These are phyloP conservation scores for Nidula microcarpa DNA, from an alignment of 768 basidiomycete species.

Conservation along the genomic window DNA sequence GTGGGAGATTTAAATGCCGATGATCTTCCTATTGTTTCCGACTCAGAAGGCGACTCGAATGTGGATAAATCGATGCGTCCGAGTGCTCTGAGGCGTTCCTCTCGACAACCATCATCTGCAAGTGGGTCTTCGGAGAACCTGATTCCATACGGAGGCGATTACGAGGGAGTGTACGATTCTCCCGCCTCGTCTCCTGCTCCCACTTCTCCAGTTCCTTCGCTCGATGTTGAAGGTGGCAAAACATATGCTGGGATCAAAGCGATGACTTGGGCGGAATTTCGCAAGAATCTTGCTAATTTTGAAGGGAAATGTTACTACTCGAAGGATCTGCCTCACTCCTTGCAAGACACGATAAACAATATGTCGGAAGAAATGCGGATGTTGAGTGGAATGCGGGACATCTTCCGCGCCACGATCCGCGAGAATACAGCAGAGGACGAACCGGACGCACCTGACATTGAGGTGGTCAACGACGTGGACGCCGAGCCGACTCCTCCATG, in stretches of 20 bases:
- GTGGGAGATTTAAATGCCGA: too few species aligned
- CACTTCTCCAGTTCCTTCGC: constrained; percentile 1
- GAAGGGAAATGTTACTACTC: constrained; percentile 28
- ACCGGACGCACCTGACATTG: constrained; percentile 63
- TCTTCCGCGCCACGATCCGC: constrained; percentile 65
- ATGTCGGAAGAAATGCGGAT: constrained; percentile 36
- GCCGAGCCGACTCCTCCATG: constrained; percentile 69
- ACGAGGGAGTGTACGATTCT: neutral
- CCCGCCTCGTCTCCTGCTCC: constrained; percentile 1
- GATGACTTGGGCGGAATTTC: constrained; percentile 33
- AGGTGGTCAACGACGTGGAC: constrained; percentile 66
- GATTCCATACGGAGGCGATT: neutral
- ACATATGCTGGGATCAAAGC: constrained; percentile 30
- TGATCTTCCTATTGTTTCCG: too few species aligned
- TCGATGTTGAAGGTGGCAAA: neutral
- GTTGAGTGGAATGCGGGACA: constrained; percentile 38
- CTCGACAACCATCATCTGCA: neutral
- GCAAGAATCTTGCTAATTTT: constrained; percentile 28
- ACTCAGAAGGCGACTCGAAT: too few species aligned
- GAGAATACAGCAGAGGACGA: constrained; percentile 68
- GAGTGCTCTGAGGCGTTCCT: neutral
- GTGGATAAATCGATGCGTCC: too few species aligned
- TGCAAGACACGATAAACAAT: constrained; percentile 67
- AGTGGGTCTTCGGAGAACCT: constrained; percentile 5
- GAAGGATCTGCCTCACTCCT: constrained; percentile 53